Base-by-base conservation (phyloP, 2,329 filamentous ascomycete species). In the Pleoardoris graminearum region DNA sequence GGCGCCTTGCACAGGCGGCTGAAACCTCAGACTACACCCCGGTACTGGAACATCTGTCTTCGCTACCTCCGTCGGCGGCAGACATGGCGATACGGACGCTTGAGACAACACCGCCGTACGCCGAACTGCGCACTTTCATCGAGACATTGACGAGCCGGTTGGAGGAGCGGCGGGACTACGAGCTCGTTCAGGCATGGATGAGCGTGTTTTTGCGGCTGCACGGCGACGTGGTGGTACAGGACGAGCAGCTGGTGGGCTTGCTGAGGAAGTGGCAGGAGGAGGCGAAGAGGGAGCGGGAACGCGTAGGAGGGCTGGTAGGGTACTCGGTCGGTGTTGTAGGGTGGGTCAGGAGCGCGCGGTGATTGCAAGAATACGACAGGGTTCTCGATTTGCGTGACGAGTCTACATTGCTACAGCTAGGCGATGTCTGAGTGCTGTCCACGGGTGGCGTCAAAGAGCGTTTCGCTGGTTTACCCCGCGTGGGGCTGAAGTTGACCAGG, bases 131-230 rank as follows among this genome's bases (percentile, higher is more conserved):
- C 0, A 80, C 85, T 48, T 99, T 99, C 68, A 86, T 97, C 46
- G 74, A 78, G n/a, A 91, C 91, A 1, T 75, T 99, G 50, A 95
- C 90, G 0, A 80, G 78, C 48, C 81, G 88, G 11, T 77, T 97
- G 47, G 75, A 78, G 37, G 79, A 84, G 45, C 85, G 87, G 58
- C 84, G 83, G 42, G 94, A 97, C 72, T 99, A 96, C 73, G 94
- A 99, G 75, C 81, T 99, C 33, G 89, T 91, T 14, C 92, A 97
- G 74, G 91, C 91, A 0, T 99, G 94, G 93, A 97, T 99, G 91
- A 87, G 88, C 1, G 93, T 97, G 1, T 96, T 97, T 67, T 71
- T 99, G 53, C 84, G 87, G 42, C 77, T 96, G 35, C 93, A 97
- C 73, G 81, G 80, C 6, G 85, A 87, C 55, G 75, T 81, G 14